Evolutionary conservation across 768 basidiomycete species (phyloP), one percentile per base, ranked within the genome.

Genomic region (Auriscalpium orientale): DNA sequence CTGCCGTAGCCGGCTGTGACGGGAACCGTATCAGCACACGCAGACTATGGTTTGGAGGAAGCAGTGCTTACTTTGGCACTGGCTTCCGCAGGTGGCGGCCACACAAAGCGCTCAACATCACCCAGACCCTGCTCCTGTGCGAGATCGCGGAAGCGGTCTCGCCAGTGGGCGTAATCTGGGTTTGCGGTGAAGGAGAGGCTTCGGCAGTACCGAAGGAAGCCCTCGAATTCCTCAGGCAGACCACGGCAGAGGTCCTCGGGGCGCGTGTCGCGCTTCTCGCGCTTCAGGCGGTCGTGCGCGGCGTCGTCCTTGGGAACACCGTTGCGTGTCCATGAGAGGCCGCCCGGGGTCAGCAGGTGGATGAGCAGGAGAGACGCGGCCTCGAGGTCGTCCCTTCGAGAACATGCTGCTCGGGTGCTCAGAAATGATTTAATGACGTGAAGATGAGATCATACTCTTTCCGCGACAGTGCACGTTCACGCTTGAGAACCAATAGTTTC

Each of bases 401-500:
- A 86, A 18, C 88, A 87, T 44, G 89, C 88, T 90, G 62, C 52
- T 47, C 16, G 37, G n/a, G 45, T 28, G 28, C 48, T 58, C 45
- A 59, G 54, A 15, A 15, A 37, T 12, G 20, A 28, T 18, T 10
- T 20, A 15, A 38, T 16, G 15, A 5, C 15, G 7, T 22, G 50
- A 38, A 44, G 44, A 36, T 36, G 18, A 35, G 36, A 56, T 13
- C 69, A 43, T 49, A 86, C 88, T 85, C 76, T 81, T 83, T 53
- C 85, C 84, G 49, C 81, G 80, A 62, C 88, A 91, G 67, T 91
- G 88, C 11, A 90, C 89, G 43, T 78, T 80, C 4, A 90, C 79
- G 11, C 88, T 85, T 48, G 81, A 83, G 66, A 91, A 91, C 86
- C 87, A 91, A 65, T 89, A 91, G 66, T 91, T 91, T 22, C 88